Conservation (phyloP, 2,329 filamentous ascomycete species). For the Fonsecaea pedrosoi region DNA sequence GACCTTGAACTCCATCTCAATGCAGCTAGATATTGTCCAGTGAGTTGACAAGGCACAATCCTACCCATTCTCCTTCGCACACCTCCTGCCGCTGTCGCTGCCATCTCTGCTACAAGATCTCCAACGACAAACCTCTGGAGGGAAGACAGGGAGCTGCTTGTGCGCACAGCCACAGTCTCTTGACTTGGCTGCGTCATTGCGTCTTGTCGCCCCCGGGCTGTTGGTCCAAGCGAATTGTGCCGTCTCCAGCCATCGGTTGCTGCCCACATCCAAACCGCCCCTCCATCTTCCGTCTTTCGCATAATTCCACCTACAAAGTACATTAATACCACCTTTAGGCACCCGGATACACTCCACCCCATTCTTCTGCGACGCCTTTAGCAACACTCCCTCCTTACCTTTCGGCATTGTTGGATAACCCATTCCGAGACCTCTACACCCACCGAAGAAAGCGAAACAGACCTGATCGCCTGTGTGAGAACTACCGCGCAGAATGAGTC, state of each 20-base stretch:
- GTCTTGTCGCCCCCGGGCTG: slow-evolving; percentile 11
- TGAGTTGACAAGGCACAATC: neutral
- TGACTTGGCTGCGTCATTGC: slow-evolving; percentile 19
- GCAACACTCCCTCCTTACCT: neutral
- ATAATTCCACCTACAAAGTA: neutral
- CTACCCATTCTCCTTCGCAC: neutral
- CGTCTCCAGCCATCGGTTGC: slow-evolving; percentile 5
- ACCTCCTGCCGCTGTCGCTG: neutral
- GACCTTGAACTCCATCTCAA: slow-evolving; percentile 18
- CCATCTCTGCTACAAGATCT: neutral
- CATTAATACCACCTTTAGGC: neutral
- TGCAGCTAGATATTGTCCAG: neutral
- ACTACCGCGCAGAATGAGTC: slow-evolving; percentile 73
- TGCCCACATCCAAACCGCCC: slow-evolving; percentile 10
- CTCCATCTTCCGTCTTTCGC: slow-evolving; percentile 6
- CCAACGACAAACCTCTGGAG: neutral
- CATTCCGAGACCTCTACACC: neutral
- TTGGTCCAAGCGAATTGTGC: slow-evolving; percentile 15
- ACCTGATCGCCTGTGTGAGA: neutral
- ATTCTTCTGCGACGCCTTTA: neutral
- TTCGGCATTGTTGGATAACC: neutral
- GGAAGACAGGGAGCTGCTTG: neutral
- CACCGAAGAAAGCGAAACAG: neutral
- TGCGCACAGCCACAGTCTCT: slow-evolving; percentile 7
- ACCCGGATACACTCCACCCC: neutral